Evolutionary conservation across 768 basidiomycete species (phyloP), one percentile per base, ranked within the genome.

Genomic region (Rhizopogon roseolus): DNA sequence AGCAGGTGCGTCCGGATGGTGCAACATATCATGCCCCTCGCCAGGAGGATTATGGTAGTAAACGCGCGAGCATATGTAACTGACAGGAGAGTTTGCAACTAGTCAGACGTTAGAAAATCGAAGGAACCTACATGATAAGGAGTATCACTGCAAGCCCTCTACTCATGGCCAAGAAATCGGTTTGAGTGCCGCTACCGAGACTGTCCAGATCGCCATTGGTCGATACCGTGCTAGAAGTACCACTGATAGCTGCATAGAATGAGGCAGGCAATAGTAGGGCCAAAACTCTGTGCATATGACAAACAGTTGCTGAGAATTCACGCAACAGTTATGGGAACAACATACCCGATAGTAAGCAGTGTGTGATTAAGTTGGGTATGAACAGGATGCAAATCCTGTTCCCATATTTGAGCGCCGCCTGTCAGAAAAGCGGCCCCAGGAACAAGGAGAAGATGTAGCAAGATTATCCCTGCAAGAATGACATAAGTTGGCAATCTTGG

Each of bases 1-100:
- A 41, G 41, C 51, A 1, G 72, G 71, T 5, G 80, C 78, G 41
- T 76, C 68, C 3, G 76, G 72, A 32, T 72, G 70, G 5, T 71
- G 62, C 10, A 61, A 60, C 16, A 81, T 68, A 19, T 70, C 71
- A 53, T 81, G 76, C 27, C 75, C 74, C 1, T 81, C 74, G 6
- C 85, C 85, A 0, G 87, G 87, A 3, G 87, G 86, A 60, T 88
- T 78, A 66, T 86, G 82, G 38, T 88, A 66, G 69, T 80, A 90
- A 27, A 90, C 73, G 10, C 87, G 80, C 11, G 87, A 88, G 54
- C 70, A 74, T 36, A 88, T 63, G 60, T 90, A 89, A 13, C 86
- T 85, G 49, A 45, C 32, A 57, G 50, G 39, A 38, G 25, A 53
- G 22, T 40, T 44, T 28, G 41, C 25, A 6, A 19, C 19, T n/a